These are phyloP conservation scores for Aaosphaeria pasadenensis DNA, from an alignment of 2,329 filamentous ascomycete species.

Conservation along the genomic window DNA sequence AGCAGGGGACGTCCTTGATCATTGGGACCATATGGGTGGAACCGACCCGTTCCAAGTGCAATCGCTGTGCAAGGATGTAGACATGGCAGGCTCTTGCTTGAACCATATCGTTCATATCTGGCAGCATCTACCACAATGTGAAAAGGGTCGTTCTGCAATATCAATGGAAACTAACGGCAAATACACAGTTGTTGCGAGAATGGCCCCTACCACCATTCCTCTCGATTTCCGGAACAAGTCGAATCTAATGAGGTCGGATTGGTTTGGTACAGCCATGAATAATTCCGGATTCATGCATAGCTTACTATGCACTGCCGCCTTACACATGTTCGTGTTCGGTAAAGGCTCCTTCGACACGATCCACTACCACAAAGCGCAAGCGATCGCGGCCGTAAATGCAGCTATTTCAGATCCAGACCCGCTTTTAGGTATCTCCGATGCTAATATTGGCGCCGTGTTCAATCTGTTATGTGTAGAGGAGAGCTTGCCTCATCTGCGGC, in stretches of 20 bases:
- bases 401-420: slow-evolving; percentile 25
- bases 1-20: too few species aligned
- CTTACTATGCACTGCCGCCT: slow-evolving; percentile 32
- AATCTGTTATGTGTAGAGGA: slow-evolving; percentile 37
- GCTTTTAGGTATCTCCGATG: slow-evolving; percentile 29
- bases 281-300: slow-evolving; percentile 39
- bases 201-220: slow-evolving; percentile 36
- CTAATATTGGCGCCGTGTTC: slow-evolving; percentile 38
- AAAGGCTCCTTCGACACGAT: slow-evolving; percentile 29
- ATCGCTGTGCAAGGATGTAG: too few species aligned
- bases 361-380: slow-evolving; percentile 30
- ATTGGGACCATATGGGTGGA: too few species aligned
- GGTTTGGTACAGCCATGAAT: slow-evolving; percentile 34
- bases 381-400: slow-evolving; percentile 32
- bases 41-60: too few species aligned
- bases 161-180: too few species aligned
- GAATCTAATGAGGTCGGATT: slow-evolving; percentile 33
- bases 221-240: slow-evolving; percentile 34
- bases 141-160: slow-evolving; percentile 13
- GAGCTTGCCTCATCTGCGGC: slow-evolving; percentile 20
- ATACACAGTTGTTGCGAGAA: slow-evolving; percentile 28
- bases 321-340: slow-evolving; percentile 32
- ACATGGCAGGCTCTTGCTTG: too few species aligned
- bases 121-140: too few species aligned
- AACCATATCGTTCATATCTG: too few species aligned